Conservation (phyloP, 2,329 filamentous ascomycete species). For the Seiridium cupressi region DNA sequence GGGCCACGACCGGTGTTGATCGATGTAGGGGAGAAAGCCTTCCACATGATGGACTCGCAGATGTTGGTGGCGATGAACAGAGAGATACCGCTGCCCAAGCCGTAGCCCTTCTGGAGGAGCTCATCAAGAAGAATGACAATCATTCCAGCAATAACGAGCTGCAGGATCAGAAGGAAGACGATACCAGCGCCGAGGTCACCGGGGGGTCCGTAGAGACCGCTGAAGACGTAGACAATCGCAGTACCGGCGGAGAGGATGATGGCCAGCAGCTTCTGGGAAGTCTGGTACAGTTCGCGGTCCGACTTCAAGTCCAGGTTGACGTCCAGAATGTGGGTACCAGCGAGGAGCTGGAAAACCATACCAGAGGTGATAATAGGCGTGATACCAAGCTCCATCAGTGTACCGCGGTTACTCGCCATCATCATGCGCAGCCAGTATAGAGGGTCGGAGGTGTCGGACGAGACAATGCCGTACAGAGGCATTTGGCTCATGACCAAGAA, state of each 20-base stretch:
- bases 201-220: constrained; percentile 94
- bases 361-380: constrained; percentile 99
- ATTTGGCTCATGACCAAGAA: constrained; percentile 99
- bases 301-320: constrained; percentile 99
- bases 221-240: constrained; percentile 97
- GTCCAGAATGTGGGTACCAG: constrained; percentile 98
- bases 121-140: constrained; percentile 99
- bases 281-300: constrained; percentile 99
- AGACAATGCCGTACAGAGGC: constrained; percentile 98
- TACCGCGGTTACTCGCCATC: constrained; percentile 97
- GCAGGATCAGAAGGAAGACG: constrained; percentile 95
- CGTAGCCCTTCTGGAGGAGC: constrained; percentile 98
- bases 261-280: constrained; percentile 96
- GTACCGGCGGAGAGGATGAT: constrained; percentile 98
- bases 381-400: constrained; percentile 93
- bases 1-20: constrained; percentile 99
- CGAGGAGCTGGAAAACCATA: constrained; percentile 99
- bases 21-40: constrained; percentile 98
- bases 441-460: constrained; percentile 95
- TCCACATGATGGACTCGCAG: constrained; percentile 99
- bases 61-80: constrained; percentile 99
- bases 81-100: constrained; percentile 96
- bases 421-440: constrained; percentile 99
- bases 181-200: constrained; percentile 96
- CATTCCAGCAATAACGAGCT: constrained; percentile 95